These are phyloP conservation scores for Eremothecium gossypii DNA, from an alignment of 1,139 yeast species.

Conservation along the genomic window DNA sequence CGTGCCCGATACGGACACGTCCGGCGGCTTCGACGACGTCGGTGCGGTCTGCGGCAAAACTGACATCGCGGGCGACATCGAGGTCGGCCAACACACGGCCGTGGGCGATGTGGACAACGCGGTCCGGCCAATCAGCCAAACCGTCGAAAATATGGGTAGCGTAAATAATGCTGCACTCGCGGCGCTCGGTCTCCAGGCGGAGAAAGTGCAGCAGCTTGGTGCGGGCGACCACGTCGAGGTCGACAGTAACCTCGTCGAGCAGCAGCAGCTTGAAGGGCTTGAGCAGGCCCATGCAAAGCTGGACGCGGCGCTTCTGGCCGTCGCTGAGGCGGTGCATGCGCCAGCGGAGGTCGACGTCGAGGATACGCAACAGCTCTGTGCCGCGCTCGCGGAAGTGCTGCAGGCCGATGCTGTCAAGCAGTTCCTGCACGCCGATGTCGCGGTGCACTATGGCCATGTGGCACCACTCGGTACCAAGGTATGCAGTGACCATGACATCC, in stretches of 20 bases:
- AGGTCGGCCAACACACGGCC: slow-evolving; percentile 41
- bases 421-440: slow-evolving; percentile 76
- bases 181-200: slow-evolving; percentile 52
- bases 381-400: slow-evolving; percentile 63
- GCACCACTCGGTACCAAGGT: slow-evolving; percentile 97
- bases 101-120: slow-evolving; percentile 66
- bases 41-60: slow-evolving; percentile 19
- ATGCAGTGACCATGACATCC: slow-evolving; percentile 55
- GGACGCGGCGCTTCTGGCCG: slow-evolving; percentile 92
- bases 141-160: slow-evolving; percentile 98
- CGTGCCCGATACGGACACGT: slow-evolving; percentile 25
- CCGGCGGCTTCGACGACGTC: slow-evolving; percentile 14
- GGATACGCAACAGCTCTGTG: slow-evolving; percentile 58
- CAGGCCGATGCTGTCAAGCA: slow-evolving; percentile 80
- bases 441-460: slow-evolving; percentile 80
- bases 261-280: slow-evolving; percentile 82
- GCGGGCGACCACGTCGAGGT: slow-evolving; percentile 86
- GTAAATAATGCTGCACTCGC: slow-evolving; percentile 69
- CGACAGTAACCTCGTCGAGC: slow-evolving; percentile 93
- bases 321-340: slow-evolving; percentile 87
- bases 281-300: slow-evolving; percentile 82
- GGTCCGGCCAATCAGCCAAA: slow-evolving; percentile 79
- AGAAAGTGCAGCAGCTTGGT: slow-evolving; percentile 62
- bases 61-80: slow-evolving; percentile 29
- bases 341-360: slow-evolving; percentile 85